Evolutionary conservation across 2,329 filamentous ascomycete species (phyloP), one percentile per base, ranked within the genome.

Genomic region (Trichoderma semiorbis): DNA sequence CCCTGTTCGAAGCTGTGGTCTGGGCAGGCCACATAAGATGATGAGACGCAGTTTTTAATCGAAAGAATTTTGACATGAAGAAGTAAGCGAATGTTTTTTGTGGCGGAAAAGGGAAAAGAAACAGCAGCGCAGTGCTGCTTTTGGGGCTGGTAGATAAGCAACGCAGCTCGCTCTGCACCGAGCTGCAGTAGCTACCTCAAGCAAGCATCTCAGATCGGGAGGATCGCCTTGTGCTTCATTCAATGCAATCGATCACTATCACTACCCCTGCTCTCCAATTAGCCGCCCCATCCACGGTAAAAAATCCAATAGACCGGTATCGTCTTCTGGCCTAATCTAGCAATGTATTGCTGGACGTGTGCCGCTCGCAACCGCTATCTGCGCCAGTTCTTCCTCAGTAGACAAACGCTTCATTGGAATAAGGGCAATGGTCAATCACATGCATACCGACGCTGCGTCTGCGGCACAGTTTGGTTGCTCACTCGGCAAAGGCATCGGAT

Each of bases 401-500:
- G 36, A 43, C 34, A 16, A 5, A 1, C 16, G 68, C 67, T 8
- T 12, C 58, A 73, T 32, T 69, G 68, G 28, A 11, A 21, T 34
- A 73, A 55, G 66, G 72, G 70, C 32, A 10, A 43, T 47, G 72
- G 74, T 1, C 10, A 64, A 12, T 74, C 71, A 8, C 55, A 50
- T 75, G 74, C 30, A 64, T 58, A 36, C 12, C 34, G 34, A 7
- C n/a, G 21, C 21, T 76, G 74, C 14, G 71, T 74, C 16, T 68
- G 73, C 30, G 68, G 73, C 66, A 74, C 64, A 18, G n/a, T 18
- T 55, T 68, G 12, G 69, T 73, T 53, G 14, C 28, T 7, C 61
- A 36, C 14, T 18, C 28, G 14, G 14, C 26, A 12, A 26, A 57
- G 8, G 12, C 62, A n/a, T 58, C 61, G 16, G 64, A 65, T n/a